phyloP scores from a whole-genome alignment of 345 rosid species.

The Rhizophora apiculata region DNA sequence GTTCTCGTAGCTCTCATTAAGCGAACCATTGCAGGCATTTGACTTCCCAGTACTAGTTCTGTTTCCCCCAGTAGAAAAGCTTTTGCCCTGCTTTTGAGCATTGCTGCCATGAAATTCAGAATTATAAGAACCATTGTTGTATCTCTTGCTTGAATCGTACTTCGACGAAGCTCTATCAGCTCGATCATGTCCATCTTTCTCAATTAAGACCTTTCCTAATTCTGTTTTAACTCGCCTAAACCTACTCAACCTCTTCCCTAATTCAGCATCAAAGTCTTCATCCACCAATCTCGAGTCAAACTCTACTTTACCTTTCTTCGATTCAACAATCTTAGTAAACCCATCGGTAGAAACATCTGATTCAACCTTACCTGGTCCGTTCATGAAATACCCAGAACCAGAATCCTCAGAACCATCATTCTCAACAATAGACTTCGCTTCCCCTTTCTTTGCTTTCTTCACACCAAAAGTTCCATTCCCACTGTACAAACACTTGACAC shows the following conservation, averaged over 20 bases:
- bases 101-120: conserved; percentile 23
- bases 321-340: conserved; percentile 30
- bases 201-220: conserved; percentile 23
- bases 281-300: conserved; percentile 35
- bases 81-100: conserved; percentile 38
- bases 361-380: conserved; percentile 56
- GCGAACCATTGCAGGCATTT: conserved; percentile 34
- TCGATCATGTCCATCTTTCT: conserved; percentile 21
- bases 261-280: conserved; percentile 33
- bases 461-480: conserved; percentile 30
- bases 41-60: conserved; percentile 33
- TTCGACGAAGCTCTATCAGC: conserved; percentile 36
- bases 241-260: conserved; percentile 36
- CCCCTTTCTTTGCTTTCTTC: conserved; percentile 25
- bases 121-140: conserved; percentile 25
- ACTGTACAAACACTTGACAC: conserved; percentile 29
- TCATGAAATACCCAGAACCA: conserved; percentile 65
- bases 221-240: conserved; percentile 30
- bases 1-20: conserved; percentile 48
- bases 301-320: conserved; percentile 34
- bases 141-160: conserved; percentile 42
- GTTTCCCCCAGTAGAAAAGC: conserved; percentile 19
- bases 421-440: conserved; percentile 28
- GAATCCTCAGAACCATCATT: conserved; percentile 50
- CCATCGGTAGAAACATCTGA: conserved; percentile 52